phyloP scores from a whole-genome alignment of 2,329 filamentous ascomycete genomes.

The Paecilomyces niveus region DNA sequence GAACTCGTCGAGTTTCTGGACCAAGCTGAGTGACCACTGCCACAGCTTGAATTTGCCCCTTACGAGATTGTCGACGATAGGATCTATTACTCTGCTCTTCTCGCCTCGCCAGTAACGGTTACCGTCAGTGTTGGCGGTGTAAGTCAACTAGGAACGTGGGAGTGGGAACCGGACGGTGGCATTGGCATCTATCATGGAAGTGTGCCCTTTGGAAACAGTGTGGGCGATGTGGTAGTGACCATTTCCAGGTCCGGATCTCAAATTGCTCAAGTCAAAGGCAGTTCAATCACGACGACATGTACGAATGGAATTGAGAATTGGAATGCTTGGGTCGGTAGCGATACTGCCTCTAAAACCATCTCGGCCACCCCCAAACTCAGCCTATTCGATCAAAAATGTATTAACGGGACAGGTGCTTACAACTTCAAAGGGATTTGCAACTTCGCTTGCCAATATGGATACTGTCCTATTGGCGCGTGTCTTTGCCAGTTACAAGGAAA shows the following conservation, averaged over 20 bases:
- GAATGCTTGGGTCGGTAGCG: neutral
- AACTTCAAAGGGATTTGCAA: constrained; percentile 14
- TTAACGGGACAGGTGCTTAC: constrained; percentile 11
- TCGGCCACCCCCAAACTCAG: constrained; percentile 1
- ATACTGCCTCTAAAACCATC: neutral
- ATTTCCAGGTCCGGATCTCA: neutral
- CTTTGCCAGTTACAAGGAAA: constrained; percentile 13
- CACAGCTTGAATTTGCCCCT: neutral
- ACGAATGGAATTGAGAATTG: neutral
- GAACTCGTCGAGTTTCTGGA: neutral
- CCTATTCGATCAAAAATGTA: constrained; percentile 11
- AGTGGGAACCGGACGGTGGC: neutral
- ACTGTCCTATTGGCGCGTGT: constrained; percentile 19
- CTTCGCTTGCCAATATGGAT: constrained; percentile 19
- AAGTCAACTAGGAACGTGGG: neutral
- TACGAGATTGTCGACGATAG: neutral
- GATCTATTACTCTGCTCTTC: neutral
- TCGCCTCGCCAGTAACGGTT: neutral
- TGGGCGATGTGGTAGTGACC: neutral
- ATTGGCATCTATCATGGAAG: neutral
- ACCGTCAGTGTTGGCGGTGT: neutral
- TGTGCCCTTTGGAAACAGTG: neutral
- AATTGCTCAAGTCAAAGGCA: neutral
- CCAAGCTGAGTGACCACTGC: neutral
- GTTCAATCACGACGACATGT: neutral